These are phyloP conservation scores for Entomortierella beljakovae DNA, from an alignment of 192 early-diverging fungal genomes.

Conservation along the genomic window DNA sequence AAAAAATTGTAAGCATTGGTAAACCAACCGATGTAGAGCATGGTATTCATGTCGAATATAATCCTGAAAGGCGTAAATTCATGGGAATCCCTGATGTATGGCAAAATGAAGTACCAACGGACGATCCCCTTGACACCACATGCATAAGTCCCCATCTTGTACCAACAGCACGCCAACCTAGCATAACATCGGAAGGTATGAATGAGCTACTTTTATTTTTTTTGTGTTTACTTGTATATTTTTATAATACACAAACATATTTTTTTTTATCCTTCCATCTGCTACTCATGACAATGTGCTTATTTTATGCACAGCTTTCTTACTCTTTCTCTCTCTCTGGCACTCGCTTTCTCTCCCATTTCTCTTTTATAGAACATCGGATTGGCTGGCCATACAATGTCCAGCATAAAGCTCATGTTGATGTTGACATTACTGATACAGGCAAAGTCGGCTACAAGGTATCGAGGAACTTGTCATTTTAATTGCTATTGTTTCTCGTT, in stretches of 20 bases:
- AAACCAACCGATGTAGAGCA: slow-evolving; percentile 67
- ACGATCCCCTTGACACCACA: slow-evolving; percentile 64
- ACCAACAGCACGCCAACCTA: slow-evolving; percentile 43
- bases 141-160: slow-evolving; percentile 67
- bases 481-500: too few species aligned
- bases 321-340: not conserved
- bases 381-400: slow-evolving; percentile 68
- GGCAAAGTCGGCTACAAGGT: slow-evolving; percentile 21
- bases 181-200: slow-evolving; percentile 18
- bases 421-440: slow-evolving; percentile 48
- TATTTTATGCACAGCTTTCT: slow-evolving; percentile 1
- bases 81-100: slow-evolving; percentile 72
- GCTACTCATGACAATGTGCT: not conserved
- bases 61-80: slow-evolving; percentile 61
- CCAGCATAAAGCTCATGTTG: slow-evolving; percentile 64
- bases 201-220: not conserved
- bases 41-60: slow-evolving; percentile 68
- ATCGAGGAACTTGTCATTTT: slow-evolving; percentile 2
- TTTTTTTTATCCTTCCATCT: not conserved
- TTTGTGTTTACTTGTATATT: not conserved
- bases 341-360: too few species aligned
- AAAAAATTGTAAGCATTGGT: slow-evolving; percentile 64
- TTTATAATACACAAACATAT: not conserved
- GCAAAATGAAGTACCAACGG: slow-evolving; percentile 63
- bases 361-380: slow-evolving; percentile 22